Evolutionary conservation across 306 rosid genomes (phyloP).

Genomic region (Medicago lupulina): DNA sequence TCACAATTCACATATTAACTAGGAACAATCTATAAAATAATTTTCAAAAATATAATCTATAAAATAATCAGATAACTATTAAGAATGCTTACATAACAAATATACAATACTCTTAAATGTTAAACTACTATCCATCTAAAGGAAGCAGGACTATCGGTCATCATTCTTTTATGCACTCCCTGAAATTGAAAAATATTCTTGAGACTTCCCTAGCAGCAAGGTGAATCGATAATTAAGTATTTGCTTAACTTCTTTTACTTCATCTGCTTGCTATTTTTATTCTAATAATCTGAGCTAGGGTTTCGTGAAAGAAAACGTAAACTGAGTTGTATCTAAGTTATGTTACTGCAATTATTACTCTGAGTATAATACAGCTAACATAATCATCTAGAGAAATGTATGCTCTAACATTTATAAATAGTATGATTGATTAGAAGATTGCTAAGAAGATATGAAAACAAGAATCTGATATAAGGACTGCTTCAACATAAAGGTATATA

Average conservation of each 20-base stretch:
- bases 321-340: not conserved
- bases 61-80: conserved; percentile 27
- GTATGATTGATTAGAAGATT: conserved; percentile 8
- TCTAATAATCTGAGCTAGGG: not conserved
- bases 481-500: conserved; percentile 1
- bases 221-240: not conserved
- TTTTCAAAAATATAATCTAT: too few species aligned
- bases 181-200: not conserved
- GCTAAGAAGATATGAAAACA: conserved; percentile 7
- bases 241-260: not conserved
- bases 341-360: not conserved
- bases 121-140: not conserved
- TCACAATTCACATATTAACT: conserved; percentile 34
- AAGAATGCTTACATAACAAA: conserved; percentile 15
- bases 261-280: not conserved
- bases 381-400: not conserved
- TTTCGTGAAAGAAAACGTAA: not conserved
- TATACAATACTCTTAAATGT: not conserved
- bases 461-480: conserved; percentile 27
- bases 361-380: not conserved
- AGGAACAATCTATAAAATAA: conserved; percentile 24
- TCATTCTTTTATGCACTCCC: not conserved
- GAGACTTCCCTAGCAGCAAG: not conserved
- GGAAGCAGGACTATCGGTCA: not conserved
- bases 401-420: not conserved